Percentiles rank a stretch among this genome's conserved stretches.
phyloP scores from a whole-genome alignment of 768 basidiomycete genomes.

The Megacollybia marginata region DNA sequence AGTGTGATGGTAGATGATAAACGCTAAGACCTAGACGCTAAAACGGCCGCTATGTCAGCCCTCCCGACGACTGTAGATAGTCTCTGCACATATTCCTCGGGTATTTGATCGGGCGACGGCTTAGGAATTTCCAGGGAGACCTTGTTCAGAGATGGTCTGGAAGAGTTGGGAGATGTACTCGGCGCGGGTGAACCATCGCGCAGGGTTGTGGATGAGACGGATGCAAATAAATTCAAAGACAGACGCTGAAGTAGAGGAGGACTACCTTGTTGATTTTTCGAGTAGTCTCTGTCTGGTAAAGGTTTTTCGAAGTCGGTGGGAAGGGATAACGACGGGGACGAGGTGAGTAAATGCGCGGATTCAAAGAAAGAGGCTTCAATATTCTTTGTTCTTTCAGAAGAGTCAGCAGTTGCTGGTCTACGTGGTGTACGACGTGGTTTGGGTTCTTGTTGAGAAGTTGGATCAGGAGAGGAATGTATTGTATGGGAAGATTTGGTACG shows the following conservation, averaged over 20 bases:
- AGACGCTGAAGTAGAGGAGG: slow-evolving; percentile 65
- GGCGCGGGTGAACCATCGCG: slow-evolving; percentile 12
- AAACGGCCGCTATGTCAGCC: slow-evolving; percentile 69
- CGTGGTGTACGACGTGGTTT: slow-evolving; percentile 2
- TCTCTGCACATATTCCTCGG: slow-evolving; percentile 61
- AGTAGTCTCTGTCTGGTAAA: slow-evolving; percentile 26
- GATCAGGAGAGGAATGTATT: background rate
- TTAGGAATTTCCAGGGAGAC: slow-evolving; percentile 39
- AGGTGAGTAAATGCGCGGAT: background rate
- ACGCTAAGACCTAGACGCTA: slow-evolving; percentile 66
- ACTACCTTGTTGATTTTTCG: slow-evolving; percentile 38
- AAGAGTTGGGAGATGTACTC: slow-evolving; percentile 25
- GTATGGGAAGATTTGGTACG: slow-evolving; percentile 5
- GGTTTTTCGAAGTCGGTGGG: slow-evolving; percentile 8
- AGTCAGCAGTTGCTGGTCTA: slow-evolving; percentile 5
- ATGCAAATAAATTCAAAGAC: slow-evolving; percentile 58
- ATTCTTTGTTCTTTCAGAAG: background rate
- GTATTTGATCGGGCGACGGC: slow-evolving; percentile 53
- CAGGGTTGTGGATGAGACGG: slow-evolving; percentile 30
- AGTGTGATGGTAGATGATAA: background rate
- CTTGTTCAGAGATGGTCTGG: slow-evolving; percentile 36
- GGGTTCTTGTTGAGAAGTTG: background rate
- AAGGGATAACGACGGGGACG: slow-evolving; percentile 7
- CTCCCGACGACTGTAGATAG: slow-evolving; percentile 60
- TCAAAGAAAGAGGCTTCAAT: background rate